Evolutionary conservation across 2,329 filamentous ascomycete species (phyloP).

Genomic region (Fusarium caatingaense): DNA sequence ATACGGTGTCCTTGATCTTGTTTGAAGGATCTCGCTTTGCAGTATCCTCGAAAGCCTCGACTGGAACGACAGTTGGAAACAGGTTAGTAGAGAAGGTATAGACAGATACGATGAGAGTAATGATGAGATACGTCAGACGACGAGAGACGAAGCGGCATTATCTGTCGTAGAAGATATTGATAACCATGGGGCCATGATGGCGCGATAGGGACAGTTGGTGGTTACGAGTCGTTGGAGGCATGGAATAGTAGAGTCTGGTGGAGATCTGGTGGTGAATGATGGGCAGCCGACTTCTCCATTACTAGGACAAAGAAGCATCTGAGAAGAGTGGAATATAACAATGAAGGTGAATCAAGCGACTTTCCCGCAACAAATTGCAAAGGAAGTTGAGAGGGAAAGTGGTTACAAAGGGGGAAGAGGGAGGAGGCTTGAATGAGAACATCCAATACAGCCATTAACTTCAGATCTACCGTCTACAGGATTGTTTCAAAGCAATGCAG

Average conservation of each 20-base stretch:
- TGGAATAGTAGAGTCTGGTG: background rate
- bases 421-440: background rate
- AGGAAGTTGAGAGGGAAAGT: background rate
- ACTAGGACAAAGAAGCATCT: slow-evolving; percentile 26
- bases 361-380: background rate
- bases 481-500: no score
- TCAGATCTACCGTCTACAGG: no score
- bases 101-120: slow-evolving; percentile 63
- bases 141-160: slow-evolving; percentile 64
- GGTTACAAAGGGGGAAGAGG: background rate
- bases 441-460: no score
- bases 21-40: slow-evolving; percentile 45
- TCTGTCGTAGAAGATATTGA: slow-evolving; percentile 57
- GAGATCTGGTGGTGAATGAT: background rate
- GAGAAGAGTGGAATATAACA: background rate
- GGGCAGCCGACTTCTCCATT: slow-evolving; percentile 5
- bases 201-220: background rate
- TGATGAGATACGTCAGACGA: slow-evolving; percentile 64
- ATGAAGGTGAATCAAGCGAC: background rate
- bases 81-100: slow-evolving; percentile 66
- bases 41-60: background rate
- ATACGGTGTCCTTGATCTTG: slow-evolving; percentile 63
- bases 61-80: slow-evolving; percentile 43
- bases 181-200: slow-evolving; percentile 45
- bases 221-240: background rate